A percentile compares a stretch with the other conserved stretches of the same genome.
These are phyloP conservation scores for Aspergillus ellipticus DNA, from an alignment of 495 filamentous ascomycete genomes.

Conservation along the genomic window DNA sequence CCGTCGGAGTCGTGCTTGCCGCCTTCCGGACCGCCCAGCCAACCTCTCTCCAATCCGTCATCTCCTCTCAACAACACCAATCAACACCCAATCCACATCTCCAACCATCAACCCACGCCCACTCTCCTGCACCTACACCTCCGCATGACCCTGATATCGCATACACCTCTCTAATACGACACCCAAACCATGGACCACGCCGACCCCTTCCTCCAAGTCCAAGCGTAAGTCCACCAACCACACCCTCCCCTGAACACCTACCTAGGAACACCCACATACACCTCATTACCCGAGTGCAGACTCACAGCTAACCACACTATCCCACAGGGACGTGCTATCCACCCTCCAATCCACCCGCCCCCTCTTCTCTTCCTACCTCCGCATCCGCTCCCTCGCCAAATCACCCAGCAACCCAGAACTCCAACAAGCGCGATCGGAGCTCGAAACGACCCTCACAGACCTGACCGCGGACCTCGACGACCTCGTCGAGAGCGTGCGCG, in stretches of 20 bases:
- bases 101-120: neutral
- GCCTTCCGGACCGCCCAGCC: conserved; percentile 14
- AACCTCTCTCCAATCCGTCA: neutral
- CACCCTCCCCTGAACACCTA: conserved; percentile 1
- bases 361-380: conserved; percentile 91
- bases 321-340: conserved; percentile 72
- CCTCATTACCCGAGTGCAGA: neutral
- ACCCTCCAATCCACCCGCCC: conserved; percentile 75
- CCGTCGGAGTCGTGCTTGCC: conserved; percentile 3
- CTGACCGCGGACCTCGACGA: conserved; percentile 85
- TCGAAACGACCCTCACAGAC: conserved; percentile 69
- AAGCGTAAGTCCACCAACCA: conserved; percentile 55
- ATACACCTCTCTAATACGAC: neutral
- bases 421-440: conserved; percentile 74
- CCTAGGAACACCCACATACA: neutral
- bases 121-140: neutral
- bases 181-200: conserved; percentile 54
- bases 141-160: neutral
- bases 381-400: conserved; percentile 81
- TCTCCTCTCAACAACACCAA: neutral
- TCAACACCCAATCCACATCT: neutral
- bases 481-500: conserved; percentile 81
- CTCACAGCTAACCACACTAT: conserved; percentile 10
- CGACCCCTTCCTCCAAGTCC: conserved; percentile 92
- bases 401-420: conserved; percentile 77